These are phyloP conservation scores for Gypsophila paniculata DNA, from an alignment of 179 eudicot genomes.

Conservation along the genomic window DNA sequence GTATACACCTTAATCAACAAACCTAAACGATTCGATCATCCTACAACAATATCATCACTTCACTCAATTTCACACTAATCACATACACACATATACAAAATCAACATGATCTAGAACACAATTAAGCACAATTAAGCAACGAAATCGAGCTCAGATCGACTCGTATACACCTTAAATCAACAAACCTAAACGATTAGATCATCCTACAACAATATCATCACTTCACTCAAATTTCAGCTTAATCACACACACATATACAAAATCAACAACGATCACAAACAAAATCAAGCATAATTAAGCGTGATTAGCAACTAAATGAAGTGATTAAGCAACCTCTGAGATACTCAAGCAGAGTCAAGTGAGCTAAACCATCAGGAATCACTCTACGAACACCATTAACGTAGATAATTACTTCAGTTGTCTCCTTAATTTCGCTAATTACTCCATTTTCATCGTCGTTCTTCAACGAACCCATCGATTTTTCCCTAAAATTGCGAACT, in stretches of 20 bases:
- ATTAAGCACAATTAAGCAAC: too few species aligned
- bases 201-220: too few species aligned
- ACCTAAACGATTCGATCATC: too few species aligned
- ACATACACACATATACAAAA: too few species aligned
- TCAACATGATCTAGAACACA: too few species aligned
- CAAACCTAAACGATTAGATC: too few species aligned
- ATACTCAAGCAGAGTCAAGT: constrained; percentile 85
- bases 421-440: constrained; percentile 26
- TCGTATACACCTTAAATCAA: too few species aligned
- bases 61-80: too few species aligned
- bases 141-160: too few species aligned
- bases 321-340: constrained; percentile 56
- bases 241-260: neutral
- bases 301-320: neutral
- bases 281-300: neutral
- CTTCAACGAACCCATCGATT: constrained; percentile 65
- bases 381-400: constrained; percentile 77
- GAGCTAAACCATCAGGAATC: constrained; percentile 88
- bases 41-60: too few species aligned
- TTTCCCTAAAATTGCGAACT: neutral
- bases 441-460: constrained; percentile 39
- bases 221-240: too few species aligned
- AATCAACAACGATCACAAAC: neutral
- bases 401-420: constrained; percentile 61
- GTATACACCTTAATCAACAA: too few species aligned